Evolutionary conservation across 306 rosid species (phyloP).

Genomic region (Boehmeria nivea): DNA sequence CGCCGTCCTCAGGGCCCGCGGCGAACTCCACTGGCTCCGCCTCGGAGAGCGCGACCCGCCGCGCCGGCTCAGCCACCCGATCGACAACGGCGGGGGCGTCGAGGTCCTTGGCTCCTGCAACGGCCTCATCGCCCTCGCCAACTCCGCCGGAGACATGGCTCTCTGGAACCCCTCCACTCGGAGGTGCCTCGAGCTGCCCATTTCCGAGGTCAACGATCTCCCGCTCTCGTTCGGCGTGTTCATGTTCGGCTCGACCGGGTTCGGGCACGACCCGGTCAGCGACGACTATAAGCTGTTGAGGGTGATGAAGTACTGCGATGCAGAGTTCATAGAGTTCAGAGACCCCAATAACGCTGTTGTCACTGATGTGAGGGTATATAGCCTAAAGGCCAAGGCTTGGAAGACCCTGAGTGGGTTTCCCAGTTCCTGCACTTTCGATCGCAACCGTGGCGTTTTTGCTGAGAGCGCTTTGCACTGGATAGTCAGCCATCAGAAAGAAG

Average conservation of each 20-base stretch:
- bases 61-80: background rate
- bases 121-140: background rate
- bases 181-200: background rate
- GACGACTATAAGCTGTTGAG: constrained; percentile 6
- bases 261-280: background rate
- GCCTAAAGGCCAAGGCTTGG: background rate
- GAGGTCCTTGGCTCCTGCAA: constrained; percentile 4
- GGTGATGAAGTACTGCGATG: background rate
- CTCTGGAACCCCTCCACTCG: constrained; percentile 2
- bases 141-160: background rate
- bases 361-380: background rate
- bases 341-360: too few relatives aligned
- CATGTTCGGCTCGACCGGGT: background rate
- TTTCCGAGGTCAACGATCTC: too few relatives aligned
- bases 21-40: background rate
- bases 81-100: background rate
- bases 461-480: constrained; percentile 1
- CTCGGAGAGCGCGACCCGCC: background rate
- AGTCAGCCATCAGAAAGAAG: background rate
- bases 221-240: too few relatives aligned
- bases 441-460: background rate
- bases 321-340: background rate
- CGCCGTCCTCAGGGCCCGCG: background rate
- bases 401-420: background rate
- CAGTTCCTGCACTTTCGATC: background rate